A percentile compares a stretch with the other conserved stretches of the same genome.
Conservation (phyloP, 352 stramenopile genomes). For the Globisporangium barbulae region DNA sequence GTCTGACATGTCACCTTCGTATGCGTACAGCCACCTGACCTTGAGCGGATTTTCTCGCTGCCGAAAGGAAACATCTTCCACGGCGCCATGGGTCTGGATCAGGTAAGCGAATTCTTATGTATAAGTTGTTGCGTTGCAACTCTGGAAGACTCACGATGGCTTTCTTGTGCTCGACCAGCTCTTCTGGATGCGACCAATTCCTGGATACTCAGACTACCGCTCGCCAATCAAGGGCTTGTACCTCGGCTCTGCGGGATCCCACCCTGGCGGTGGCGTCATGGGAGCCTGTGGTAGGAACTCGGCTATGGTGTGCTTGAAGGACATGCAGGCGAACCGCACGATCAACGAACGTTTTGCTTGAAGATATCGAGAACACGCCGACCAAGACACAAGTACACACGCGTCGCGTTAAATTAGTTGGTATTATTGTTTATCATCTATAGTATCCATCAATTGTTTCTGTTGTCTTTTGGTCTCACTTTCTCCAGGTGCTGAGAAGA, state of each 20-base stretch:
- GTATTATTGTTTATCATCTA: constrained; percentile 18
- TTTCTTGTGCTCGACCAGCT: constrained; percentile 33
- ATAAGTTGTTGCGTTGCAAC: too few species aligned
- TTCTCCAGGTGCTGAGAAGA: background rate
- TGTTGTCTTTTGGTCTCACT: background rate
- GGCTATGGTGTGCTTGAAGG: constrained; percentile 66
- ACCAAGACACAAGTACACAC: background rate
- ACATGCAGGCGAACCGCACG: constrained; percentile 31
- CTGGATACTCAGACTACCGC: constrained; percentile 82
- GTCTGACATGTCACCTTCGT: background rate
- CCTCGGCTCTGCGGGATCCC: constrained; percentile 79
- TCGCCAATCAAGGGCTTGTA: constrained; percentile 81
- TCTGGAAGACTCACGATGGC: background rate
- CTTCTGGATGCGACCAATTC: constrained; percentile 85
- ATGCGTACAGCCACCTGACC: constrained; percentile 71
- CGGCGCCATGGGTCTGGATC: constrained; percentile 86
- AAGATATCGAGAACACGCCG: background rate
- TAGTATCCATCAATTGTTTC: constrained; percentile 11
- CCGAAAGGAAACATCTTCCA: constrained; percentile 90
- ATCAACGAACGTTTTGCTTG: constrained; percentile 8
- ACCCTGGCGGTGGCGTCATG: constrained; percentile 91
- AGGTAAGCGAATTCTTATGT: constrained; percentile 28
- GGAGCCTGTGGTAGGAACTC: constrained; percentile 85
- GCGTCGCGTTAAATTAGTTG: constrained; percentile 15
- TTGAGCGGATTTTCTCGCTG: constrained; percentile 87